Base-by-base conservation (phyloP, 257 asterid genomes). In the Capsicum pubescens region DNA sequence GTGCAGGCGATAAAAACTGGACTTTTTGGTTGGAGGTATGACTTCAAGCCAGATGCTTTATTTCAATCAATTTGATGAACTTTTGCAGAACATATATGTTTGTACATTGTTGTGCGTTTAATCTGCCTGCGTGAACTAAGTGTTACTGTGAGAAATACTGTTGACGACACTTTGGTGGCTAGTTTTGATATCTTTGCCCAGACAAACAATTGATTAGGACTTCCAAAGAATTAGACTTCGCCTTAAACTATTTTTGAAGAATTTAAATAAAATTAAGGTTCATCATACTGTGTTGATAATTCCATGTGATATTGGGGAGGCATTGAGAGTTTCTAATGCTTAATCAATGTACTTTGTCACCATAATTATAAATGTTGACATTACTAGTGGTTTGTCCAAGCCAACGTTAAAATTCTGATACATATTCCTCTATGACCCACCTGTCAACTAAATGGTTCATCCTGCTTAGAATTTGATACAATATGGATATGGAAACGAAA, bases 11-110 rank as follows among this genome's bases (percentile, higher is more conserved):
- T 35, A 95, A 97, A 85, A 95, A 91, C 71, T 97, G 99, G 99
- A 95, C 84, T 48, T 97, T 97, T 87, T 97, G 99, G 99, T 89
- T 97, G 88, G 98, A 97, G 98, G 99, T 97, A 90, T 79, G 79
- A 61, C 83, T 57, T 84, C 16, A 55, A 63, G 26, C 21, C 50
- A 77, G 48, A 77, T 52, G 26, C 58, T 57, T 32, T 77, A 81
- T 66, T 76, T 48, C 56, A 32, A 32, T 54, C 44, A 66, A 61
- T 84, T 72, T 36, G 36, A 15, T 77, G 35, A 26, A 83, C 19
- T 86, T 36, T 59, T 79, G 32, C 81, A 77, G 42, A 76, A 54
- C 54, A 54, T 32, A 7, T 77, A 15, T 54, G 50, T 63, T 15
- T 3, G 3, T 39, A 4, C 42, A 14, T 16, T 69, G 26, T 69